Evolutionary conservation across 2,329 filamentous ascomycete species (phyloP), one percentile per base, ranked within the genome.

Genomic region (Sordariomycetes sp.): DNA sequence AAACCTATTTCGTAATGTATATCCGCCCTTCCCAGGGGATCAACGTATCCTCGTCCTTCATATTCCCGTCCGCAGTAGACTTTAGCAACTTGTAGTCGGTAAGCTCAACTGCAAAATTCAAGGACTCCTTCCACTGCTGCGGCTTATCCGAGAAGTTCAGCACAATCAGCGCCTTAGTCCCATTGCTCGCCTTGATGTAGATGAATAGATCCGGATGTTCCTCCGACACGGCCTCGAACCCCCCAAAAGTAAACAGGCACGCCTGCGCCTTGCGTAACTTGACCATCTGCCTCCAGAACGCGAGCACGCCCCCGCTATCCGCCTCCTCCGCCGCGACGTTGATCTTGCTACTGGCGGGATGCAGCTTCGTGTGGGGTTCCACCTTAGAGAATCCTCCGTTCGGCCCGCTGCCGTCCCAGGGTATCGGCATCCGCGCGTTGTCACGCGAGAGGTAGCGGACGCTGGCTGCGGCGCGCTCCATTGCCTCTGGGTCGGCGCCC

Each of bases 381-480:
- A 65, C 67, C 2, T 71, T 71, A 0, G 84, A 83, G 70, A 90
- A 90, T 10, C 87, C 86, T 6, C 22, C 20, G 34, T 57, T 24
- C 32, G 48, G 48, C 0, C 74, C 85, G 59, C 89, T 77, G n/a
- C 68, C 64, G 60, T 82, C 75, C 86, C 87, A 90, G 64, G 88
- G 85, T 68, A 90, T 84, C 0, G 86, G 86, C 1, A 84, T 82
- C 52, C 87, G 76, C 6, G 81, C 82, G 66, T 90, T 87, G 67
- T 90, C 87, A 22, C 86, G 70, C 8, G 77, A 81, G 64, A 82
- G 81, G 61, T 75, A 72, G 60, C 79, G 77, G 63, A 84, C 73
- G 17, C 79, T 73, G 8, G 61, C 61, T 59, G 60, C 73, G 62
- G 67, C 67, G 22, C 68, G 64, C 7, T 67, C 64, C 36, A 72